Base-by-base conservation (phyloP, 305 asterid genomes). In the Fraxinus paxiana region DNA sequence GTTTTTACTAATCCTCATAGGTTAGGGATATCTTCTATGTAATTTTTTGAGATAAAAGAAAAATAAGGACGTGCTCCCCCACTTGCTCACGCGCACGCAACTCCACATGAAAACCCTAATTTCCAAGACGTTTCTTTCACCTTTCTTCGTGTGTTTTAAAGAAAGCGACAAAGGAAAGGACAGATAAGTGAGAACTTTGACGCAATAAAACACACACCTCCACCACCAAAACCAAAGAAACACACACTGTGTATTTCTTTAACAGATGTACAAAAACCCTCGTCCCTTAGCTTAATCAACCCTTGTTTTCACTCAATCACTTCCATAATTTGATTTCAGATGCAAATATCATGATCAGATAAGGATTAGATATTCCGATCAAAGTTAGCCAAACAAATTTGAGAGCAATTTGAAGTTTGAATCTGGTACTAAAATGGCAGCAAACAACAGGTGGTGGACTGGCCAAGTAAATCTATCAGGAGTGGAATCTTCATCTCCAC, bases 391-490 rank as follows among this genome's bases (percentile, higher is more conserved):
- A 35, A 12, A 28, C 26, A 7, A 77, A 33, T 43, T 35, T 28
- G 48, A 30, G 33, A 63, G 15, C 33, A 2, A 67, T 46, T 15
- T 82, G 74, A 9, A 24, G 37, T 35, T 77, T 77, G 35, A 51
- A 24, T 41, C 54, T 17, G 67, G 15, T 28, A 26, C 7, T 20
- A 75, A 35, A 46, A 90, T 87, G 90, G 85, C 90, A 28, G 73
- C 73, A 28, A 65, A 28, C 80, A 81, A 65, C 82, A 80, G 86
- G 74, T 87, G 90, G 90, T 87, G 90, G 90, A 76, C 88, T 1
- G 87, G 88, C 31, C 90, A 83, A 71, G 86, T 85, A 61, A 88
- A 88, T 75, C 54, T 87, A 74, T 80, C 81, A 13, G 88, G 91
- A 13, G 85, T 84, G 3, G 90, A 88, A 31, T 81, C 91, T 15